A percentile compares a stretch with the other conserved stretches of the same genome.
Evolutionary conservation across 2,329 filamentous ascomycete genomes (phyloP).

Genomic region (Hortaea werneckii): DNA sequence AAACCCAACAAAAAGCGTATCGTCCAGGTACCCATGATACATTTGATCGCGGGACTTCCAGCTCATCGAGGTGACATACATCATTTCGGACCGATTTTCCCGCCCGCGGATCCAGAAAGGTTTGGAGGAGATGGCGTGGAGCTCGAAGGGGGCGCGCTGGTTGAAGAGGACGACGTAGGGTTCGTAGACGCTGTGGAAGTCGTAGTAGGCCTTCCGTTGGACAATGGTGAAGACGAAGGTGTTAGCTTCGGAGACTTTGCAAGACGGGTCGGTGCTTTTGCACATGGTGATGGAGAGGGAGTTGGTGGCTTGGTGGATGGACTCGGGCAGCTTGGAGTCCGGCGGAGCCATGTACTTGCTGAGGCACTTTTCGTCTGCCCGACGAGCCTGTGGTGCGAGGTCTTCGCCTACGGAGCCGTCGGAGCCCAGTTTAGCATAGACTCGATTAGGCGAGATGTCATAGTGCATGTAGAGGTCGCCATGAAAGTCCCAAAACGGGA

Average conservation of each 20-base stretch:
- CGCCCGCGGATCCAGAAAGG: constrained; percentile 50
- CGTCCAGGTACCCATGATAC: constrained; percentile 49
- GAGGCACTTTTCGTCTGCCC: constrained; percentile 38
- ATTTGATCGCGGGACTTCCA: constrained; percentile 41
- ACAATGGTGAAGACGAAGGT: constrained; percentile 47
- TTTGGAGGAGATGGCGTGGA: constrained; percentile 40
- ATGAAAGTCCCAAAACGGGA: constrained; percentile 47
- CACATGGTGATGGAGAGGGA: constrained; percentile 48
- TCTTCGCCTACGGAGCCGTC: constrained; percentile 41
- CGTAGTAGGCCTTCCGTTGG: constrained; percentile 44
- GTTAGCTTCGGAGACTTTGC: constrained; percentile 35
- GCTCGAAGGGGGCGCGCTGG: constrained; percentile 38
- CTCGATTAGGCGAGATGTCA: constrained; percentile 41
- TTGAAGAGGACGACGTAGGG: constrained; percentile 46
- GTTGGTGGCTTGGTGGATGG: constrained; percentile 52
- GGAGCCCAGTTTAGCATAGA: constrained; percentile 36
- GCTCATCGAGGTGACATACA: constrained; percentile 48
- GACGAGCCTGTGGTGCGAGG: constrained; percentile 30
- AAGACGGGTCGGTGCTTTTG: constrained; percentile 35
- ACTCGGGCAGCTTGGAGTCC: constrained; percentile 18
- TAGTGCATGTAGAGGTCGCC: constrained; percentile 43
- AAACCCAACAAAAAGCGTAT: constrained; percentile 46
- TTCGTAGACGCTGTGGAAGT: constrained; percentile 44
- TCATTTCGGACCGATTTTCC: constrained; percentile 39
- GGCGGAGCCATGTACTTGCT: constrained; percentile 34